Evolutionary conservation across 2,329 filamentous ascomycete species (phyloP), one percentile per base, ranked within the genome.

Genomic region (Raffaelea arxii): DNA sequence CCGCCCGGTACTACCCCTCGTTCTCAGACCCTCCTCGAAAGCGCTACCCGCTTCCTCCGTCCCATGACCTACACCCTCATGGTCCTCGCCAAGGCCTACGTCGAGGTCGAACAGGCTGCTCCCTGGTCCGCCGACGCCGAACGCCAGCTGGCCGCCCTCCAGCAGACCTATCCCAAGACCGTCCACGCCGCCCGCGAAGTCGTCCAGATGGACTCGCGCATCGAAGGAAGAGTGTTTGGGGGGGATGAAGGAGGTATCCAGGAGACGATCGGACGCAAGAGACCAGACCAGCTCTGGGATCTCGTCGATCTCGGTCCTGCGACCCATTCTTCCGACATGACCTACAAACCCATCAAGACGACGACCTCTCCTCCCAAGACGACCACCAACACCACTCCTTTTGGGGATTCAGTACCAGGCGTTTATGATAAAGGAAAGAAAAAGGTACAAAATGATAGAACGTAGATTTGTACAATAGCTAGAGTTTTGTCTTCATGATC

Each of bases 111-210:
- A 47, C 64, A 65, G 52, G 60, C 69, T 55, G 63, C 66, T 18
- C 65, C 67, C 1, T 78, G 72, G 73, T 75, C 72, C 3, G 55
- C 53, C 3, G 63, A 68, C 3, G 64, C 71, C 7, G 66, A 67
- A n/a, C 59, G 56, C 14, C 59, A 66, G 51, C 55, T 70, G 16
- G 51, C 54, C 3, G 56, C 61, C 30, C 62, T 77, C 25, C 59
- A 67, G 35, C 54, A 54, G 10, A 57, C 60, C 5, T 73, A 65
- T 44, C 65, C 70, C 10, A 60, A 56, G 43, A 56, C 71, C 1
- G 58, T 70, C 49, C 54, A 61, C n/a, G 69, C 69, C 30, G 65
- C 71, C 44, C 59, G 47, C 12, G 53, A 50, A 38, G 46, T 56
- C 49, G 46, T 53, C 5, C 46, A 53, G 25, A 49, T 53, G 39